Percentiles rank a stretch among this genome's conserved stretches.
Conservation (phyloP, 2,329 filamentous ascomycete genomes). For the Alternaria novae-zelandiae region DNA sequence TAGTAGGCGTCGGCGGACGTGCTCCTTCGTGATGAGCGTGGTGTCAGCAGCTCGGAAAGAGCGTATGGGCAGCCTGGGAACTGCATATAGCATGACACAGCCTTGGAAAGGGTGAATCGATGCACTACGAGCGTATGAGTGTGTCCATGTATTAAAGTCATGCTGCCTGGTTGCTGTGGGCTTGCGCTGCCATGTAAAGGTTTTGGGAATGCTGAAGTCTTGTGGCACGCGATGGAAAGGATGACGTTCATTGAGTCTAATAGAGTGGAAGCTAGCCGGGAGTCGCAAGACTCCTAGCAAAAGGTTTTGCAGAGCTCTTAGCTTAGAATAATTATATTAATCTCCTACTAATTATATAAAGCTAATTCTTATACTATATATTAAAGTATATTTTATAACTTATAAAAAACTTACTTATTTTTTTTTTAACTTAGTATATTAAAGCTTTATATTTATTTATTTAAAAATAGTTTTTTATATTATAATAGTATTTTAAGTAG, state of each 20-base stretch:
- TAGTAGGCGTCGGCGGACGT: conserved; percentile 53
- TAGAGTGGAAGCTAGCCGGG: neutral
- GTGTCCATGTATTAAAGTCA: neutral
- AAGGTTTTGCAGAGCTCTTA: too few relatives aligned
- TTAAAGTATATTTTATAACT: too few relatives aligned
- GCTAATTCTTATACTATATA: too few relatives aligned
- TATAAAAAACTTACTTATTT: too few relatives aligned
- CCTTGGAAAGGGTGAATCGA: neutral
- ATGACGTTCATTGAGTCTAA: neutral
- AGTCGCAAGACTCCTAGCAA: too few relatives aligned
- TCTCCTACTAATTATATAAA: too few relatives aligned
- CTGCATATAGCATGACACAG: neutral
- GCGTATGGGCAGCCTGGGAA: conserved; percentile 4
- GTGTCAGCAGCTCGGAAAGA: conserved; percentile 53
- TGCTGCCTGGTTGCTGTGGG: neutral
- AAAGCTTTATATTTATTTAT: too few relatives aligned
- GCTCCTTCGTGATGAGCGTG: conserved; percentile 58
- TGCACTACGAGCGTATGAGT: neutral
- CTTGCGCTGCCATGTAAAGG: neutral
- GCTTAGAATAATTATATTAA: too few relatives aligned
- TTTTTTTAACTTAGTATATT: too few relatives aligned
- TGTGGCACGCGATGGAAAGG: neutral
- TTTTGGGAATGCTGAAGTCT: neutral
- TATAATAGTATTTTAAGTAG: too few relatives aligned
- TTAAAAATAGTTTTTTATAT: too few relatives aligned